Conservation (phyloP, 2,329 filamentous ascomycete genomes). For the Exophiala calicioides region DNA sequence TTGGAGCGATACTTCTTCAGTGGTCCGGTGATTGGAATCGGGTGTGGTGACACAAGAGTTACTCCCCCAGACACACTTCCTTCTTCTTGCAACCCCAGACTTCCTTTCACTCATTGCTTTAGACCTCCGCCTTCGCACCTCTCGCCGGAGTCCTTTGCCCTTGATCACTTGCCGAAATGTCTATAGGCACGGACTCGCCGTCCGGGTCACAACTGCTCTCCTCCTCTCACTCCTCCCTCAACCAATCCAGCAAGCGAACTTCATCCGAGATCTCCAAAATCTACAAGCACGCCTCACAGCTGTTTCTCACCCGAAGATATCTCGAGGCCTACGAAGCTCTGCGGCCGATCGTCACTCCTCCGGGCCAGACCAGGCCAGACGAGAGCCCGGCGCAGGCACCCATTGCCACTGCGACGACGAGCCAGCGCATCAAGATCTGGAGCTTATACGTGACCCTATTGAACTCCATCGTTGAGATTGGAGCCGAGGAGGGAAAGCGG, state of each 20-base stretch:
- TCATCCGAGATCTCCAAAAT: slow-evolving; percentile 76
- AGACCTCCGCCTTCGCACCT: neutral
- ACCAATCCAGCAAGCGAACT: slow-evolving; percentile 54
- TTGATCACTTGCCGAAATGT: slow-evolving; percentile 19
- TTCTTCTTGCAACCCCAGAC: slow-evolving; percentile 4
- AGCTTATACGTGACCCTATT: slow-evolving; percentile 92
- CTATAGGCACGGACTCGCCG: slow-evolving; percentile 35
- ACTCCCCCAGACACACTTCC: neutral
- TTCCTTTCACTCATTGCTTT: neutral
- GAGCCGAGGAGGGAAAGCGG: slow-evolving; percentile 84
- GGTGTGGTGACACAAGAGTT: neutral
- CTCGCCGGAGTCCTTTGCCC: neutral
- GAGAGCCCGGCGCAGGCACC: slow-evolving; percentile 62
- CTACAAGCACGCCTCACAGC: slow-evolving; percentile 89
- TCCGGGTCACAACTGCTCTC: slow-evolving; percentile 59
- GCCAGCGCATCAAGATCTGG: slow-evolving; percentile 92
- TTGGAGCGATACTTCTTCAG: too few relatives aligned
- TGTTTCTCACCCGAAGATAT: slow-evolving; percentile 90
- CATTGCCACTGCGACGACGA: slow-evolving; percentile 75
- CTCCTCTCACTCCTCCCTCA: slow-evolving; percentile 69
- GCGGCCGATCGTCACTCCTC: slow-evolving; percentile 70
- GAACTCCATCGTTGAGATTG: slow-evolving; percentile 86
- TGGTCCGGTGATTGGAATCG: too few relatives aligned
- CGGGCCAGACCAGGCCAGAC: slow-evolving; percentile 44
- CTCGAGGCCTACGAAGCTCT: slow-evolving; percentile 86